Conservation (phyloP, 2,329 filamentous ascomycete species). For the Trichoderma sp. region DNA sequence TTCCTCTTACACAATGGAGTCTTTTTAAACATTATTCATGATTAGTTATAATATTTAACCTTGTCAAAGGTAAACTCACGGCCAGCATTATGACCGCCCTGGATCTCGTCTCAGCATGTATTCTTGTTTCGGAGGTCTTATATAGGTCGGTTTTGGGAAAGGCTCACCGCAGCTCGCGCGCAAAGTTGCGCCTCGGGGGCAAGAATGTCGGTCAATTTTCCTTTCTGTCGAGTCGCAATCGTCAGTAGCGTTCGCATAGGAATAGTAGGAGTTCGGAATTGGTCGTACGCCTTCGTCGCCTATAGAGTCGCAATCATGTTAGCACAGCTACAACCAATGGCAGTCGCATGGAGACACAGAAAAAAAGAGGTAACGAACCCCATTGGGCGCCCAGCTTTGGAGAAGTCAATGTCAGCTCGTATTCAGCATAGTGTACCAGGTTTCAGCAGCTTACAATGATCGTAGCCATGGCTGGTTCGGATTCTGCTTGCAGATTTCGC, state of each 20-base stretch:
- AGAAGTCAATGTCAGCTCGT: neutral
- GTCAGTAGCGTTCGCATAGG: slow-evolving; percentile 22
- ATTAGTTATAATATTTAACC: slow-evolving; percentile 19
- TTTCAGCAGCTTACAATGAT: slow-evolving; percentile 12
- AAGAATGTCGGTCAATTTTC: slow-evolving; percentile 41
- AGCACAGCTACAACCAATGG: slow-evolving; percentile 28
- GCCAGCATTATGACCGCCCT: slow-evolving; percentile 37
- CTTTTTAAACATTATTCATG: neutral
- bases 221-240: slow-evolving; percentile 33
- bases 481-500: neutral
- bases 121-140: slow-evolving; percentile 17
- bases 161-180: slow-evolving; percentile 37
- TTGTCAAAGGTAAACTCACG: neutral
- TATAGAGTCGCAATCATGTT: slow-evolving; percentile 29
- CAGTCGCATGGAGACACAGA: slow-evolving; percentile 20
- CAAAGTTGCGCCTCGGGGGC: slow-evolving; percentile 35
- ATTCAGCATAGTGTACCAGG: neutral
- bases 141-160: slow-evolving; percentile 24
- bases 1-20: slow-evolving; percentile 28
- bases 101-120: slow-evolving; percentile 23
- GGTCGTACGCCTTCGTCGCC: slow-evolving; percentile 39
- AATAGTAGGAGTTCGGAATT: slow-evolving; percentile 23
- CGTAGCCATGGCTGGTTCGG: slow-evolving; percentile 9
- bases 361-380: slow-evolving; percentile 35
- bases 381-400: slow-evolving; percentile 39